Evolutionary conservation across 371 early-diverging fungal species (phyloP).

Genomic region (Mucor racemosus): DNA sequence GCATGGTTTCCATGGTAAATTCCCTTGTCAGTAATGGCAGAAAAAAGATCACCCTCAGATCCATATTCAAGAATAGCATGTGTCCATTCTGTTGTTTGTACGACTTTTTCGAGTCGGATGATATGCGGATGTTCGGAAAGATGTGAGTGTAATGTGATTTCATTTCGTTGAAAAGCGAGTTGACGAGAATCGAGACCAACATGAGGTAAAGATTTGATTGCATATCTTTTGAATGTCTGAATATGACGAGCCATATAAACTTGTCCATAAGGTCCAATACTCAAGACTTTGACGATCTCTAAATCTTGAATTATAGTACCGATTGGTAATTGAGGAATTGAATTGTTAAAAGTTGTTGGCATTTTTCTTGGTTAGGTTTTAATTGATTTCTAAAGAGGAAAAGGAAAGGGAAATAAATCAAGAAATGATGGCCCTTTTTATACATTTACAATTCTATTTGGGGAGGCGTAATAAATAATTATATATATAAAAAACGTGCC

Average conservation of each 20-base stretch:
- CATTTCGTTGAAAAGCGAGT: constrained; percentile 68
- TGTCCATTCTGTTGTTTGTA: constrained; percentile 62
- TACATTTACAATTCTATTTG: constrained; percentile 5
- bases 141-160: constrained; percentile 72
- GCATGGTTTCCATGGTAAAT: constrained; percentile 54
- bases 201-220: constrained; percentile 75
- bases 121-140: constrained; percentile 76
- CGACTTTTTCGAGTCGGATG: constrained; percentile 72
- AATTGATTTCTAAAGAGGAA: constrained; percentile 1
- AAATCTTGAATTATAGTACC: constrained; percentile 44
- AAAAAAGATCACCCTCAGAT: constrained; percentile 71
- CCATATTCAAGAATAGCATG: constrained; percentile 79
- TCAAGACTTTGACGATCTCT: constrained; percentile 57
- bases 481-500: neutral
- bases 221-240: constrained; percentile 46
- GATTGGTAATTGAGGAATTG: constrained; percentile 23
- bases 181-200: constrained; percentile 59
- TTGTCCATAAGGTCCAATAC: constrained; percentile 73
- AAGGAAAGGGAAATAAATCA: neutral
- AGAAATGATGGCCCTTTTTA: constrained; percentile 8
- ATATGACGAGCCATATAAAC: constrained; percentile 63
- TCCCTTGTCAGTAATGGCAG: constrained; percentile 64
- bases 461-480: neutral
- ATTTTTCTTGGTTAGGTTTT: neutral
- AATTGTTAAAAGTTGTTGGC: neutral